phyloP scores from a whole-genome alignment of 2,329 filamentous ascomycete species.

The Phoma herbarum region DNA sequence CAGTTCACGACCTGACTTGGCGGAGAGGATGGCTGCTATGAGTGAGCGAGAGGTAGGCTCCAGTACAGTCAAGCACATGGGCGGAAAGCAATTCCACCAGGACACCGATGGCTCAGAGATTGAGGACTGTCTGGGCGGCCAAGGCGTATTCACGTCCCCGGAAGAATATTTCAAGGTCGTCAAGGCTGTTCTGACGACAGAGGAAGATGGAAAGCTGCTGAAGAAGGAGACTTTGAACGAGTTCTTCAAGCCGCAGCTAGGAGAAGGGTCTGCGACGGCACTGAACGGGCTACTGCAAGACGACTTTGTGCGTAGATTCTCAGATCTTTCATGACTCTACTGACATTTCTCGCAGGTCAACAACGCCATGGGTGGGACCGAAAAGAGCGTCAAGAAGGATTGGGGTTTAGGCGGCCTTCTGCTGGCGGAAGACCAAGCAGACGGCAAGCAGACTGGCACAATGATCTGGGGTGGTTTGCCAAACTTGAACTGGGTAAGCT shows the following conservation, averaged over 20 bases:
- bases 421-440: slow-evolving; percentile 27
- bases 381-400: slow-evolving; percentile 30
- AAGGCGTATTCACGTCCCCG: slow-evolving; percentile 31
- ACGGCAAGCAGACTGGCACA: slow-evolving; percentile 39
- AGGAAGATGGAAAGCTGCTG: slow-evolving; percentile 39
- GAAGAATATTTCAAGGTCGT: slow-evolving; percentile 47
- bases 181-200: slow-evolving; percentile 34
- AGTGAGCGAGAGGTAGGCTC: slow-evolving; percentile 26
- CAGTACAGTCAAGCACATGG: slow-evolving; percentile 23
- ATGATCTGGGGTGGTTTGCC: slow-evolving; percentile 48
- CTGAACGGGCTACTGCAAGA: slow-evolving; percentile 50
- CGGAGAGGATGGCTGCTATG: slow-evolving; percentile 41
- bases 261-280: slow-evolving; percentile 16
- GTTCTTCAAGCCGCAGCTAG: slow-evolving; percentile 47
- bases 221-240: slow-evolving; percentile 36
- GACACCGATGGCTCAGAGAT: slow-evolving; percentile 30
- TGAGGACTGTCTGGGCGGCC: slow-evolving; percentile 38
- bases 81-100: slow-evolving; percentile 23
- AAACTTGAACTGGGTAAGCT: slow-evolving; percentile 46
- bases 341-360: slow-evolving; percentile 23
- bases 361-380: slow-evolving; percentile 38
- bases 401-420: slow-evolving; percentile 47
- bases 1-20: slow-evolving; percentile 31
- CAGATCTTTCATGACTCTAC: background rate
- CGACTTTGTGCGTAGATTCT: slow-evolving; percentile 21